Conservation (phyloP, 2,329 filamentous ascomycete species). For the Zymoseptoria pseudotritici region DNA sequence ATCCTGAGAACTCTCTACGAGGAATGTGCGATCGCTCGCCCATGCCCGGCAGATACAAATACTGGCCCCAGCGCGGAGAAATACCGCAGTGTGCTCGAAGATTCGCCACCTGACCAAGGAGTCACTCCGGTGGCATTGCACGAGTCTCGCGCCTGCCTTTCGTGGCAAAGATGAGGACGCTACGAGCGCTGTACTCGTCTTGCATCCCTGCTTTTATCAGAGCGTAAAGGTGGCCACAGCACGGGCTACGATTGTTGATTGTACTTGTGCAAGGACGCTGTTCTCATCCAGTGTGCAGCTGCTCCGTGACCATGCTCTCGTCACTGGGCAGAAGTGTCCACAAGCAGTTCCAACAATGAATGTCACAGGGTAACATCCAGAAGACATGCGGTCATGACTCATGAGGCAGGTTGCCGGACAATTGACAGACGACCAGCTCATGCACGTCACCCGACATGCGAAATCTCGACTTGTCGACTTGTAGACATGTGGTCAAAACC, state of each 20-base stretch:
- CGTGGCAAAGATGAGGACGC: too few relatives aligned
- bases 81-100: not conserved
- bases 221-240: too few relatives aligned
- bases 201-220: too few relatives aligned
- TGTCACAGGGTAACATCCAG: not conserved
- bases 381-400: not conserved
- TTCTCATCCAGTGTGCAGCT: too few relatives aligned
- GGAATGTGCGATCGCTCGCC: not conserved
- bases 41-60: not conserved
- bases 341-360: too few relatives aligned
- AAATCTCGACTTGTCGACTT: not conserved
- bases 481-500: not conserved
- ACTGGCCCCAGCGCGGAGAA: not conserved
- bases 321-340: too few relatives aligned
- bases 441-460: not conserved
- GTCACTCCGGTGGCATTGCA: too few relatives aligned
- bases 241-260: too few relatives aligned
- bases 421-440: not conserved
- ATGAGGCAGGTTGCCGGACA: not conserved
- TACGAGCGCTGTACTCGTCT: too few relatives aligned
- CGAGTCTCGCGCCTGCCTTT: too few relatives aligned
- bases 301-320: too few relatives aligned
- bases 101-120: not conserved
- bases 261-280: too few relatives aligned
- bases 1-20: not conserved